phyloP scores from a whole-genome alignment of 306 rosid genomes.

The Casuarina glauca region DNA sequence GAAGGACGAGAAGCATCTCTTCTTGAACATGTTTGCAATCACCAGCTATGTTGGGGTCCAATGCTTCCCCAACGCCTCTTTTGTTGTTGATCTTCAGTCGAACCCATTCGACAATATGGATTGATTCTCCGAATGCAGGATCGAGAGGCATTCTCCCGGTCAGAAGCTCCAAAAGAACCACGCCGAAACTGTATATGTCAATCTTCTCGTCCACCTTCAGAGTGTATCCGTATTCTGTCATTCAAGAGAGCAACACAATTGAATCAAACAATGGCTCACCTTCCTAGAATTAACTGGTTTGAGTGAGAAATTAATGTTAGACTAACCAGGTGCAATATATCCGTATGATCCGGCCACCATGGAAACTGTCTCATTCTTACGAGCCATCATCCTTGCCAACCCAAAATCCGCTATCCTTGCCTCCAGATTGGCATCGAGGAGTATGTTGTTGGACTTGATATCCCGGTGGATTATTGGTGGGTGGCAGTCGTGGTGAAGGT shows the following conservation, averaged over 20 bases:
- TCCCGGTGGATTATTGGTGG: slow-evolving; percentile 83
- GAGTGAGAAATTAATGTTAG: no score
- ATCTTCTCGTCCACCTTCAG: slow-evolving; percentile 83
- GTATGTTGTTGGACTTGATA: slow-evolving; percentile 84
- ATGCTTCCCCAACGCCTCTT: slow-evolving; percentile 47
- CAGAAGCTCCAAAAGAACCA: slow-evolving; percentile 79
- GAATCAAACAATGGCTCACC: neutral
- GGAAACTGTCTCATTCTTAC: slow-evolving; percentile 78
- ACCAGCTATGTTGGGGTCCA: slow-evolving; percentile 63
- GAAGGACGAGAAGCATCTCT: slow-evolving; percentile 86
- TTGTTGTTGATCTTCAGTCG: slow-evolving; percentile 47
- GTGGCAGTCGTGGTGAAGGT: slow-evolving; percentile 89
- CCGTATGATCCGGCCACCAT: slow-evolving; percentile 92
- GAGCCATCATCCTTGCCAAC: slow-evolving; percentile 79
- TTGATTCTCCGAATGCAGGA: slow-evolving; percentile 51
- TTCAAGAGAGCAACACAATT: neutral
- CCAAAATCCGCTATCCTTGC: slow-evolving; percentile 95
- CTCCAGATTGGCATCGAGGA: slow-evolving; percentile 75
- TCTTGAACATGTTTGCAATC: slow-evolving; percentile 78
- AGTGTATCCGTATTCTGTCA: slow-evolving; percentile 77
- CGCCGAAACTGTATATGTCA: slow-evolving; percentile 81
- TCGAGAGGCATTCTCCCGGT: slow-evolving; percentile 74
- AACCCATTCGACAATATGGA: slow-evolving; percentile 70
- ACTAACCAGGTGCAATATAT: slow-evolving; percentile 90
- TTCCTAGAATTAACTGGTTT: no score